A percentile compares a stretch with the other conserved stretches of the same genome.
Conservation (phyloP, 2,329 filamentous ascomycete genomes). For the Colletotrichum destructivum region DNA sequence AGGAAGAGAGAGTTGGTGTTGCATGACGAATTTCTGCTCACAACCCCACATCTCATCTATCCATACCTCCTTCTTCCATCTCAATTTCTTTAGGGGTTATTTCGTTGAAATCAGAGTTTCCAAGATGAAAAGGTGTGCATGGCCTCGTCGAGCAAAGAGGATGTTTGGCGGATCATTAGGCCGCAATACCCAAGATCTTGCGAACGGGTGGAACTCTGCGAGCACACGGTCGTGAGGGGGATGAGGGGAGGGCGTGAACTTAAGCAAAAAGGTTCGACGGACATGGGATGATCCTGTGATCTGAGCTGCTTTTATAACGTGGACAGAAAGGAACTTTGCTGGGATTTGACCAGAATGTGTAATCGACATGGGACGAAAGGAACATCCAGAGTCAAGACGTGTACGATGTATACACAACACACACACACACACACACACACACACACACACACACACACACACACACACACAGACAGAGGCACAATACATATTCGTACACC, state of each 20-base stretch:
- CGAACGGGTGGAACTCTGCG: neutral
- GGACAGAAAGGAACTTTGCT: neutral
- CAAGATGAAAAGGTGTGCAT: conserved; percentile 6
- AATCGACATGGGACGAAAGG: conserved; percentile 27
- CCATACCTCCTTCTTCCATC: conserved; percentile 8
- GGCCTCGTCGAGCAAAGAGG: neutral
- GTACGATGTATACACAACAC: too few relatives aligned
- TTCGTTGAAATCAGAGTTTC: neutral
- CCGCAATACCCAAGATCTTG: conserved; percentile 12
- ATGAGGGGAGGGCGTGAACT: conserved; percentile 8
- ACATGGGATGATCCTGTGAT: conserved; percentile 41
- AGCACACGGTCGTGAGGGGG: neutral
- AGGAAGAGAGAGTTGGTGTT: neutral
- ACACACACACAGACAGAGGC: too few relatives aligned
- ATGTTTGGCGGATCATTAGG: conserved; percentile 18
- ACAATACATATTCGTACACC: too few relatives aligned
- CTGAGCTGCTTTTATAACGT: conserved; percentile 30
- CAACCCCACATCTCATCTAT: neutral
- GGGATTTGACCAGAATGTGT: neutral
- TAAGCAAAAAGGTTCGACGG: neutral
- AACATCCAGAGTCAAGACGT: neutral
- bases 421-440: too few relatives aligned
- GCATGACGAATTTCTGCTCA: neutral
- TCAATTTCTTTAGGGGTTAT: neutral
- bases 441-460: too few relatives aligned